Evolutionary conservation across 2,329 filamentous ascomycete genomes (phyloP), one percentile per base, ranked within the genome.

Genomic region (Teratosphaeria epicoccoides): DNA sequence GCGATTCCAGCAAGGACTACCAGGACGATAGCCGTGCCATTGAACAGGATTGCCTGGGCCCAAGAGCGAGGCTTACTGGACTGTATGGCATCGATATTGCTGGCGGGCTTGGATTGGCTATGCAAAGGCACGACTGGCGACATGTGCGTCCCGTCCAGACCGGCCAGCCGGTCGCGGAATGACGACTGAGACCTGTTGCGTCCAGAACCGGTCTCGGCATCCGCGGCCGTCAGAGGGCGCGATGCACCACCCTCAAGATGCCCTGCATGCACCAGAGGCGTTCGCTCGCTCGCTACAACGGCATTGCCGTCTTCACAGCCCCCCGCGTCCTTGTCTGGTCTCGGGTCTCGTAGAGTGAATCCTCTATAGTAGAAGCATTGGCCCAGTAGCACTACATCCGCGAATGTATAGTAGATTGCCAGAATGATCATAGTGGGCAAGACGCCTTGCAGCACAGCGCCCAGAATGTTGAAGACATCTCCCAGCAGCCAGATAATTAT

Each of bases 321-420:
- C 4, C 53, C 52, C 9, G 40, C 37, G 12, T 45, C 26, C 47
- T 63, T 61, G 20, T 60, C 55, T 0, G 63, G 61, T 49, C 61
- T 64, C 46, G 95, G 90, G 14, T 90, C 90, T 49, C 88, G 83
- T 68, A 97, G 95, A 71, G 59, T 61, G 57, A 95, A 93, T 3
- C 90, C 90, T 49, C 87, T 83, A 70, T 98, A 98, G 73, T 95
- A 97, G 73, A 97, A 95, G 70, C 88, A 95, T 71, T 98, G 93
- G 0, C 76, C 78, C 0, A 97, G 74, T 1, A 98, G 76, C 1
- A 97, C 88, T 43, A 96, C 80, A 65, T 97, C 91, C 55, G 89
- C 89, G 33, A 95, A 77, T 14, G 90, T 94, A 67, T 97, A 62
- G 51, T 61, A 62, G 49, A 65, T 61, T 12, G 61, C 59, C 43